Conservation (phyloP, 352 stramenopile genomes). For the Phytophthora meadii region DNA sequence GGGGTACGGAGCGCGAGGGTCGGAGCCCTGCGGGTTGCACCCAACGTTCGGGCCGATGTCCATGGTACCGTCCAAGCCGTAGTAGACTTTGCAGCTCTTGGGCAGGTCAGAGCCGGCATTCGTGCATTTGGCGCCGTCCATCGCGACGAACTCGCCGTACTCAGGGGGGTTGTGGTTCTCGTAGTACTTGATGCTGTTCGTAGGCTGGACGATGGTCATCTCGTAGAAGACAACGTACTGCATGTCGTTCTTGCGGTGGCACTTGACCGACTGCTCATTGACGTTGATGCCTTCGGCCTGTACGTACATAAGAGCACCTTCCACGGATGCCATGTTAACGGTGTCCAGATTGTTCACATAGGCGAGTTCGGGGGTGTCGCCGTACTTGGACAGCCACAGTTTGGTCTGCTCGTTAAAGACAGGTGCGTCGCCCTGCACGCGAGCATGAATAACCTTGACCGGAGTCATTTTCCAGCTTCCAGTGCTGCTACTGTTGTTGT, state of each 20-base stretch:
- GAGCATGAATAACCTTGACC: slow-evolving; percentile 62
- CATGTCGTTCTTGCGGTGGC: slow-evolving; percentile 77
- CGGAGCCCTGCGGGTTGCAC: slow-evolving; percentile 44
- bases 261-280: slow-evolving; percentile 57
- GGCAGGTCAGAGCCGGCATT: slow-evolving; percentile 39
- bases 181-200: slow-evolving; percentile 56
- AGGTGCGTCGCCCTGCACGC: slow-evolving; percentile 58
- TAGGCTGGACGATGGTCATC: slow-evolving; percentile 69
- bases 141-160: slow-evolving; percentile 65
- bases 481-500: slow-evolving; percentile 1
- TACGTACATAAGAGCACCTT: slow-evolving; percentile 74
- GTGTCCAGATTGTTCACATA: slow-evolving; percentile 61
- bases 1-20: slow-evolving; percentile 65
- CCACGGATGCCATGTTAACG: slow-evolving; percentile 68
- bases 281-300: slow-evolving; percentile 73
- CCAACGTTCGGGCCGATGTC: slow-evolving; percentile 62
- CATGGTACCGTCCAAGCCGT: slow-evolving; percentile 49
- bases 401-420: slow-evolving; percentile 43
- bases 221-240: slow-evolving; percentile 79
- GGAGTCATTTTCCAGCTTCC: slow-evolving; percentile 53
- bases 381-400: slow-evolving; percentile 51
- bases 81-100: slow-evolving; percentile 54
- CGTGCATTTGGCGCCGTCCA: slow-evolving; percentile 73
- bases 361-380: slow-evolving; percentile 40
- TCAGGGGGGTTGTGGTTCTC: slow-evolving; percentile 43